Conservation (phyloP, 2,329 filamentous ascomycete genomes). For the Fusarium austroafricanum region DNA sequence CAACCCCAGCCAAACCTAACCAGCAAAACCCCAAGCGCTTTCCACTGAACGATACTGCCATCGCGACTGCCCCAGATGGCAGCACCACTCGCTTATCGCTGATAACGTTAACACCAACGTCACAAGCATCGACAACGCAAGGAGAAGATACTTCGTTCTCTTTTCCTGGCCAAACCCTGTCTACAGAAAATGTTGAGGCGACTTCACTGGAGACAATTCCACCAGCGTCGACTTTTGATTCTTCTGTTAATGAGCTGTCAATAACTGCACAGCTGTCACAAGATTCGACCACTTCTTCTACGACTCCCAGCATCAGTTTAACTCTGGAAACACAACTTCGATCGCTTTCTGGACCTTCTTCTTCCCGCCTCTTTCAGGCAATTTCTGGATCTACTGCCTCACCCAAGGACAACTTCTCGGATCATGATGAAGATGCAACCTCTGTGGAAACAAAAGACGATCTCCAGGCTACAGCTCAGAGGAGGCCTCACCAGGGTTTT, state of each 20-base stretch:
- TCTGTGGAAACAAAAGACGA: neutral
- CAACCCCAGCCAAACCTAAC: slow-evolving; percentile 5
- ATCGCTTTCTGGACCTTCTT: slow-evolving; percentile 1
- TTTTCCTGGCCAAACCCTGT: neutral
- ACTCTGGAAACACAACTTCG: neutral
- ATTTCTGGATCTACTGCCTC: neutral
- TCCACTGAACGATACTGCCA: slow-evolving; percentile 29
- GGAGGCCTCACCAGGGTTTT: slow-evolving; percentile 17
- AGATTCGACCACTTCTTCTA: neutral
- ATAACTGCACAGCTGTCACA: neutral
- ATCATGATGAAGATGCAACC: neutral
- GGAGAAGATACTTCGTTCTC: neutral
- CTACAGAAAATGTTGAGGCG: neutral
- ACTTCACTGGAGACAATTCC: too few relatives aligned
- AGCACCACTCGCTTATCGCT: slow-evolving; percentile 26
- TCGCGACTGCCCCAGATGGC: slow-evolving; percentile 15
- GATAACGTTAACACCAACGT: neutral
- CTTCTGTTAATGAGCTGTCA: neutral
- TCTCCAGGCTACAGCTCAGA: slow-evolving; percentile 8
- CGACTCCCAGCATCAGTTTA: neutral
- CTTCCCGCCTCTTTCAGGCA: neutral
- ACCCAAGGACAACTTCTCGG: neutral
- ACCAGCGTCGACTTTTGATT: neutral
- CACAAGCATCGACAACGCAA: neutral
- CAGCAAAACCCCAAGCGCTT: slow-evolving; percentile 14